Evolutionary conservation across 768 basidiomycete genomes (phyloP).

Genomic region (Astraeus odoratus): DNA sequence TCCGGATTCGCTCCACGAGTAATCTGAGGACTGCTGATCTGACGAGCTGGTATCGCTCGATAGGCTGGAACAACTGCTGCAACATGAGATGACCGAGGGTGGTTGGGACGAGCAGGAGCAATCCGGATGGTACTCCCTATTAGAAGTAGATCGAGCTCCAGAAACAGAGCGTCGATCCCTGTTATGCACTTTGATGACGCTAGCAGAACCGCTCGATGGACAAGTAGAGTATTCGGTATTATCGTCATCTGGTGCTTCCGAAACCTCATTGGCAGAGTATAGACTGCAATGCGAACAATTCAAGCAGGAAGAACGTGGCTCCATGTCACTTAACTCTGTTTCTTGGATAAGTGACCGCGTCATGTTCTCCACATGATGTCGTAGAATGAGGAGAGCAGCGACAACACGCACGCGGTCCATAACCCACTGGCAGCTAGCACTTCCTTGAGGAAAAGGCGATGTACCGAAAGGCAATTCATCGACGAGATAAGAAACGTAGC

Average conservation of each 20-base stretch:
- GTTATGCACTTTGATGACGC: neutral
- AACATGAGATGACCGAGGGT: slow-evolving; percentile 12
- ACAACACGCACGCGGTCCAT: slow-evolving; percentile 16
- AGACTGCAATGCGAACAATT: neutral
- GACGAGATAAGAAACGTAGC: slow-evolving; percentile 13
- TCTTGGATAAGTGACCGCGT: slow-evolving; percentile 10
- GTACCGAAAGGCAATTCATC: slow-evolving; percentile 14
- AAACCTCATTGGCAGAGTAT: too few species aligned
- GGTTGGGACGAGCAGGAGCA: slow-evolving; percentile 3
- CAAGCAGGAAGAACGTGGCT: neutral
- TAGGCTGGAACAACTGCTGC: slow-evolving; percentile 18
- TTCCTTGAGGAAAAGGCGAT: neutral
- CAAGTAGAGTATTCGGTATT: slow-evolving; percentile 22
- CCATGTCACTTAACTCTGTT: neutral
- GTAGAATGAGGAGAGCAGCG: slow-evolving; percentile 13
- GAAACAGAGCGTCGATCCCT: neutral
- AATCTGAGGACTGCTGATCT: slow-evolving; percentile 7
- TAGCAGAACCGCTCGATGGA: slow-evolving; percentile 4
- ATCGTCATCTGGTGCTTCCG: neutral
- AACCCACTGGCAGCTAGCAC: slow-evolving; percentile 5
- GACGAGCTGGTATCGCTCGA: slow-evolving; percentile 4
- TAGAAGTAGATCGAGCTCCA: neutral
- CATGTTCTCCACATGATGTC: slow-evolving; percentile 14
- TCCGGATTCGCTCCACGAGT: slow-evolving; percentile 3
- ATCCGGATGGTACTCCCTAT: neutral